Evolutionary conservation across 1,284 basidiomycete genomes (phyloP), one percentile per base, ranked within the genome.

Genomic region (Wolfiporia cocos): DNA sequence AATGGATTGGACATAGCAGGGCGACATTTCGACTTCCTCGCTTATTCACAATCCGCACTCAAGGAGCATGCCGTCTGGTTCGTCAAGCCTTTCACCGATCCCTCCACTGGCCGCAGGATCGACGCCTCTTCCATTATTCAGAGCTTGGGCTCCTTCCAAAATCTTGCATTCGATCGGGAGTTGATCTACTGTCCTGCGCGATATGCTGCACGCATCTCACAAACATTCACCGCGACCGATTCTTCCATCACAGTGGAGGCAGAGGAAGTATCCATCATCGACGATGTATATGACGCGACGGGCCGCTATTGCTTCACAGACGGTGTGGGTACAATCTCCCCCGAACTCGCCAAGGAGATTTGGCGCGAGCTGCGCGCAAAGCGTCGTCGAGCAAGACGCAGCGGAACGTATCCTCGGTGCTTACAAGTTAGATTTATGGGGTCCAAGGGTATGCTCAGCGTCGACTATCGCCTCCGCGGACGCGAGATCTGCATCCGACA

Each of bases 141-240:
- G 5, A 65, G 68, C 26, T 53, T 86, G 1, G 82, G 82, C 2
- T 66, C 61, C 19, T 83, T 84, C 50, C 57, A 67, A 4, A 55
- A 66, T 23, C 62, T 75, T 0, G 18, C 42, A 4, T 74, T 68
- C 37, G 75, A 78, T 49, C 53, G 41, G 12, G 49, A 54, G 0
- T 63, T 82, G 6, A 73, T 73, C n/a, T 62, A 62, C 37, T 82
- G 78, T 47, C 82, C 84, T 2, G 82, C 83, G 20, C 70, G 81
- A 34, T 86, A 81, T 58, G 83, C 74, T 3, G 84, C 85, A 6
- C 67, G 84, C 14, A 68, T 87, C 22, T 80, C 81, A 2, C 81
- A 82, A 54, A 81, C 80, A 0, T 86, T 87, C 56, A 86, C 83
- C 0, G 71, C 83, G 0, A 86, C 84, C 0, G 79, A 84, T 49